These are phyloP conservation scores for Bacidia rubella DNA, from an alignment of 495 filamentous ascomycete genomes.

Conservation along the genomic window DNA sequence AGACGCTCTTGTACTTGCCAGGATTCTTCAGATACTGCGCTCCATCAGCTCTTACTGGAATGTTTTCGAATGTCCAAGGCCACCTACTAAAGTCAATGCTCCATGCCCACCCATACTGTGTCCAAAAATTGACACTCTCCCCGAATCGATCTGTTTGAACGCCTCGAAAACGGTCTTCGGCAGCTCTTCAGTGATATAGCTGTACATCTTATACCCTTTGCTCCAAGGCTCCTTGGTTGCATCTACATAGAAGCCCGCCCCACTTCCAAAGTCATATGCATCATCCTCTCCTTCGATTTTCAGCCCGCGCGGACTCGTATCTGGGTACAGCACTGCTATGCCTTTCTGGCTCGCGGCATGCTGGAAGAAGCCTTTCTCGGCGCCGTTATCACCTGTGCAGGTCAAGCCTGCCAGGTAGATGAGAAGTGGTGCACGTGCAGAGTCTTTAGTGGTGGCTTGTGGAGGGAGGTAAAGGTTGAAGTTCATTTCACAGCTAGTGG, in stretches of 20 bases:
- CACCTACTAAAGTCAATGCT: slow-evolving; percentile 53
- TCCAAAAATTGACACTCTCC: slow-evolving; percentile 66
- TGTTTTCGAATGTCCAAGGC: too few relatives aligned
- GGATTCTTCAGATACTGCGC: slow-evolving; percentile 71
- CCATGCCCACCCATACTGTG: slow-evolving; percentile 97
- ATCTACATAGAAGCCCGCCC: slow-evolving; percentile 90
- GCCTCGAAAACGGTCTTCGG: slow-evolving; percentile 56
- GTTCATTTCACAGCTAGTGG: slow-evolving; percentile 50
- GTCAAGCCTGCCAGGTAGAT: slow-evolving; percentile 91
- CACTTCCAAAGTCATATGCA: slow-evolving; percentile 76
- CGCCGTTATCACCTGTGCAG: slow-evolving; percentile 89
- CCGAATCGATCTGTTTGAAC: slow-evolving; percentile 51
- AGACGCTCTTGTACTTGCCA: slow-evolving; percentile 72
- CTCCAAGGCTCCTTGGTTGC: slow-evolving; percentile 64
- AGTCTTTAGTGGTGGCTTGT: slow-evolving; percentile 29
- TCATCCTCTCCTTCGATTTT: slow-evolving; percentile 71
- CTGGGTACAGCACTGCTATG: slow-evolving; percentile 83
- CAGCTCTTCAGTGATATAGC: slow-evolving; percentile 72
- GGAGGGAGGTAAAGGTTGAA: slow-evolving; percentile 58
- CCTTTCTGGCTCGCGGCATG: slow-evolving; percentile 58
- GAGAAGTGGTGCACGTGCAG: slow-evolving; percentile 64
- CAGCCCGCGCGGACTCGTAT: slow-evolving; percentile 82
- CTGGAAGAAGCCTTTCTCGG: slow-evolving; percentile 96
- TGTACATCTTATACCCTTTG: slow-evolving; percentile 80
- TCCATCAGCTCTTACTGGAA: background rate